Percentiles rank a stretch among this genome's conserved stretches.
These are phyloP conservation scores for Platismatia glauca DNA, from an alignment of 495 filamentous ascomycete genomes.

Conservation along the genomic window DNA sequence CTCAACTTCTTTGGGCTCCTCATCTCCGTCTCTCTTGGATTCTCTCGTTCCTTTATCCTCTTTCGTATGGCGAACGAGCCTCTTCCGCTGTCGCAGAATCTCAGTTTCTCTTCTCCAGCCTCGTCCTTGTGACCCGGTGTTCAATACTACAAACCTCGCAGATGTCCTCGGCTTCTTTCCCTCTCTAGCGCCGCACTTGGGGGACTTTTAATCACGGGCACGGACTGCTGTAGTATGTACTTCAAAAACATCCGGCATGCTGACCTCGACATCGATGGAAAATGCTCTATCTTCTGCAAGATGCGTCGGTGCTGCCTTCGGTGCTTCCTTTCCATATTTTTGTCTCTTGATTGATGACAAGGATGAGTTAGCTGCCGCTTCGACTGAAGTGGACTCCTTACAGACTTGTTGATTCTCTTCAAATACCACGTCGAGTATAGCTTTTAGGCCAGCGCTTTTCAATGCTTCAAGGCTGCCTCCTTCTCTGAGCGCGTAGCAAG, in stretches of 20 bases:
- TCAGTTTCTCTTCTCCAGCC: not conserved
- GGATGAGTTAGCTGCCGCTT: too few species aligned
- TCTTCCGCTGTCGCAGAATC: not conserved
- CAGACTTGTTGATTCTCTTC: too few species aligned
- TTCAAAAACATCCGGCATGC: not conserved
- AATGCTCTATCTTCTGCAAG: not conserved
- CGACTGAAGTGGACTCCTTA: too few species aligned
- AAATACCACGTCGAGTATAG: too few species aligned
- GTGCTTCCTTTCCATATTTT: too few species aligned
- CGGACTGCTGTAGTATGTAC: not conserved
- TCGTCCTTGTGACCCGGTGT: not conserved
- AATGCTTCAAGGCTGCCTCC: too few species aligned
- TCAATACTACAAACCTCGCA: not conserved
- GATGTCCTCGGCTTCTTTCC: not conserved
- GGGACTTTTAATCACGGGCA: not conserved
- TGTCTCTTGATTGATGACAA: too few species aligned
- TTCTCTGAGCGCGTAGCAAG: too few species aligned
- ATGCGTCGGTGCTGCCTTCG: too few species aligned
- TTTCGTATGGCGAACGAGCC: not conserved
- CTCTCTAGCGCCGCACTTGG: not conserved
- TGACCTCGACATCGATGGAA: not conserved
- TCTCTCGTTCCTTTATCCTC: not conserved
- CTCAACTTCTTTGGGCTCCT: not conserved
- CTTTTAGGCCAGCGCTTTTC: too few species aligned
- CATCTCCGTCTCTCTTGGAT: not conserved